Evolutionary conservation across 2,329 filamentous ascomycete species (phyloP), one percentile per base, ranked within the genome.

Genomic region (Cordyceps militaris): DNA sequence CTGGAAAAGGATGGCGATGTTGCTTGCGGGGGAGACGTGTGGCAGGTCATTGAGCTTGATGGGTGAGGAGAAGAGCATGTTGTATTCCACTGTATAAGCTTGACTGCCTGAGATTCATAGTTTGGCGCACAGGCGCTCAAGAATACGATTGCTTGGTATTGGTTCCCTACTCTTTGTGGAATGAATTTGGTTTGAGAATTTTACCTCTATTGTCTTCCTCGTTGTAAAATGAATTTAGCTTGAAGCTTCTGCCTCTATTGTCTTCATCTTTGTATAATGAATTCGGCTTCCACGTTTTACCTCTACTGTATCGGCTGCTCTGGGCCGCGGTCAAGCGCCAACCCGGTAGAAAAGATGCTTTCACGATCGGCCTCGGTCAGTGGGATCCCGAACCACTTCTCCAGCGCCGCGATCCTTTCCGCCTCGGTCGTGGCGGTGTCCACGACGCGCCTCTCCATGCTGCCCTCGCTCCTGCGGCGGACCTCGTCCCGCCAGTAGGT

Each of bases 321-420:
- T 28, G 34, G 23, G 8, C 16, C 42, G 32, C 59, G 14, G 34
- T 40, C 49, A 11, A 59, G 23, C n/a, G 57, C 60, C 36, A 67
- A 56, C 50, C 65, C 65, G 3, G 60, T 71, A 5, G 78, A 78
- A 14, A 62, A 68, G 58, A 85, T 84, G 0, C 75, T 79, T 38
- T 65, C 68, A 48, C 71, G 71, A 62, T 85, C 81, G 57, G 71
- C 67, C 8, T 71, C 67, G 1, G 64, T 73, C 32, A 85, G 66
- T 36, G 70, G 65, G 49, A 85, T 74, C 8, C 67, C 70, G 62
- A 84, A 84, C 62, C 76, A 77, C 61, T 73, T 73, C 43, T 73
- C 71, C 61, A 85, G 65, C 11, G 76, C 79, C 47, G 64, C 60
- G 21, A 82, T 69, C 10, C 82, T 70, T 48, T 82, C 72, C 11